A percentile compares a stretch with the other conserved stretches of the same genome.
phyloP scores from a whole-genome alignment of 2,329 filamentous ascomycete species.

The Trichoderma gracile region DNA sequence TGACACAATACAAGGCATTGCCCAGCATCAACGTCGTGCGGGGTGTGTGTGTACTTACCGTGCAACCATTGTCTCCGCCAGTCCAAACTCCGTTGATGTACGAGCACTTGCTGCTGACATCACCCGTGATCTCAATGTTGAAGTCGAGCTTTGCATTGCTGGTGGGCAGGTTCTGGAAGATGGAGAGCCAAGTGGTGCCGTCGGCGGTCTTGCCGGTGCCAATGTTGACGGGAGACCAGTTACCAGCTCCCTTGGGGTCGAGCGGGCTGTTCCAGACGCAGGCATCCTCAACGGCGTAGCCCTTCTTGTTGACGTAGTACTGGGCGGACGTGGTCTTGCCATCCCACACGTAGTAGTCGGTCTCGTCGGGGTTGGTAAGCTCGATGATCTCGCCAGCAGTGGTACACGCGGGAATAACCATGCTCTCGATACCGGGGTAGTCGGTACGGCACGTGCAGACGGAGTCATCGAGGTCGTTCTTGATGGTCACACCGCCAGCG shows the following conservation, averaged over 20 bases:
- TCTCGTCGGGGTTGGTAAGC: constrained; percentile 74
- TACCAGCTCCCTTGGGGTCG: constrained; percentile 62
- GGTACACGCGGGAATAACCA: constrained; percentile 75
- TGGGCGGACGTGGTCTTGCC: constrained; percentile 78
- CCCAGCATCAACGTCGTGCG: too few species aligned
- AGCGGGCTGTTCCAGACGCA: constrained; percentile 70
- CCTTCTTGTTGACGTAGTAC: constrained; percentile 93
- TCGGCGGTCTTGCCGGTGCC: constrained; percentile 70
- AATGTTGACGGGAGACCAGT: constrained; percentile 85
- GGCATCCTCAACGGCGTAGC: constrained; percentile 63
- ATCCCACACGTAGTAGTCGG: constrained; percentile 76
- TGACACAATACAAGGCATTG: too few species aligned
- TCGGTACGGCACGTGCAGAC: constrained; percentile 90
- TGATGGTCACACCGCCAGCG: constrained; percentile 66
- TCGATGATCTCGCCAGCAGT: constrained; percentile 58
- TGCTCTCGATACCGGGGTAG: constrained; percentile 88
- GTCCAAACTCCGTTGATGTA: constrained; percentile 65
- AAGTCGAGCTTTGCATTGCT: constrained; percentile 70
- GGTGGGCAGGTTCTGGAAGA: constrained; percentile 83
- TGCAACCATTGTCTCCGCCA: constrained; percentile 67
- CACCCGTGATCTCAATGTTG: constrained; percentile 74
- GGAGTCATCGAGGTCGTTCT: constrained; percentile 68
- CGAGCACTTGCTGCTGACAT: constrained; percentile 60
- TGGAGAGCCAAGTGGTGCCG: constrained; percentile 73
- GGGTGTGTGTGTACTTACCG: constrained; percentile 60